Evolutionary conservation across 2,329 filamentous ascomycete species (phyloP).

Genomic region (Diaporthe eres): DNA sequence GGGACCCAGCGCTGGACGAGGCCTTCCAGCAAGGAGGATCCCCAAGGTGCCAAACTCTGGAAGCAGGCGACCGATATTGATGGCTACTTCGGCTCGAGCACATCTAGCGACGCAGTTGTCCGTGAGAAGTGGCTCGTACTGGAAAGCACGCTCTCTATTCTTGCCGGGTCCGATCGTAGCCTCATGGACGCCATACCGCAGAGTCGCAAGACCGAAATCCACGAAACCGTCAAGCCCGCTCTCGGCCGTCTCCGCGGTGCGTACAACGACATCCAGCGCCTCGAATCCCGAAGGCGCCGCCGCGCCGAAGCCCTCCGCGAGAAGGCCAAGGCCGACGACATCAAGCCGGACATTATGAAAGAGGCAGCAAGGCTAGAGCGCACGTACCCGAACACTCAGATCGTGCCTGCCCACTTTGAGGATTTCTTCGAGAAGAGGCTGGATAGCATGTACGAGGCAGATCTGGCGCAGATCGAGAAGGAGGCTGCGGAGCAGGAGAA

Average conservation of each 20-base stretch:
- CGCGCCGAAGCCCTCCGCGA: constrained; percentile 84
- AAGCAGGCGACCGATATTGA: constrained; percentile 83
- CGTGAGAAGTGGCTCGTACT: constrained; percentile 84
- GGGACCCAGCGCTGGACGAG: constrained; percentile 90
- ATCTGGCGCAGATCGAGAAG: constrained; percentile 77
- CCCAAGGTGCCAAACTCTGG: constrained; percentile 78
- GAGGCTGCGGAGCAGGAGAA: constrained; percentile 84
- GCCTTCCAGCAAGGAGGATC: constrained; percentile 77
- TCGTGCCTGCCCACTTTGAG: constrained; percentile 93
- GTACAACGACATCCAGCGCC: constrained; percentile 86
- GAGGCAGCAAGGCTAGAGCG: constrained; percentile 90
- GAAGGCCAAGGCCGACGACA: constrained; percentile 88
- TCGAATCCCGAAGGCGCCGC: constrained; percentile 85
- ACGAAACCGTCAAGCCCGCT: constrained; percentile 83
- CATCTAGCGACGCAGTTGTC: constrained; percentile 72
- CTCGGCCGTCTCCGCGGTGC: constrained; percentile 82
- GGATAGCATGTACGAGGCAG: constrained; percentile 81
- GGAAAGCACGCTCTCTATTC: constrained; percentile 80
- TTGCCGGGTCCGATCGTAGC: constrained; percentile 84
- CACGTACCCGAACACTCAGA: constrained; percentile 84
- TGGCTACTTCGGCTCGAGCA: constrained; percentile 81
- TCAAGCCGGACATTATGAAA: constrained; percentile 84
- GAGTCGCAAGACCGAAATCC: constrained; percentile 83
- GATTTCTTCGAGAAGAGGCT: constrained; percentile 88
- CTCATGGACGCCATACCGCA: constrained; percentile 92